These are phyloP conservation scores for Brettanomyces sp. DNA, from an alignment of 805 yeast species.

Conservation along the genomic window DNA sequence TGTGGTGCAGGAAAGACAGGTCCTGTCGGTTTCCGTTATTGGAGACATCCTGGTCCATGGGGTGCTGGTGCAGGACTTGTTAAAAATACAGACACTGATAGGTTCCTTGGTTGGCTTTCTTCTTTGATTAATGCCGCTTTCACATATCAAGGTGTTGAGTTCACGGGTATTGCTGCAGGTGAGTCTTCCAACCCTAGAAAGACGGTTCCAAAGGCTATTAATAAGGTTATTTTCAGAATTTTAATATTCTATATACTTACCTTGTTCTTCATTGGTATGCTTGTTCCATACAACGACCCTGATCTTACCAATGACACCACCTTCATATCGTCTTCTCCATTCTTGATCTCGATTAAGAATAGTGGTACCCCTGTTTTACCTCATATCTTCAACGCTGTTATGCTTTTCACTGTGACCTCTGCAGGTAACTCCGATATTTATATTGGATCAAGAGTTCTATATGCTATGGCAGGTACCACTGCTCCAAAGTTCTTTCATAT, in stretches of 20 bases:
- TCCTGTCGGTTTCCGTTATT: constrained; percentile 67
- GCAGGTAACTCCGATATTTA: constrained; percentile 72
- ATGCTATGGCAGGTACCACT: constrained; percentile 19
- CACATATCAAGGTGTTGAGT: constrained; percentile 71
- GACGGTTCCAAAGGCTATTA: constrained; percentile 61
- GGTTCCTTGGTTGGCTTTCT: constrained; percentile 59
- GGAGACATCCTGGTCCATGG: constrained; percentile 73
- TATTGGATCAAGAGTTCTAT: constrained; percentile 38
- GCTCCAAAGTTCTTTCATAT: constrained; percentile 43
- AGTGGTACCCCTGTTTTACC: constrained; percentile 60
- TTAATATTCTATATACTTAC: constrained; percentile 54
- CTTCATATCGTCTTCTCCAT: constrained; percentile 54
- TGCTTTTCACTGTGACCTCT: constrained; percentile 56
- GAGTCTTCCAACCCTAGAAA: constrained; percentile 61
- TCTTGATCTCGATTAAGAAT: constrained; percentile 59
- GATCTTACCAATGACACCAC: constrained; percentile 29
- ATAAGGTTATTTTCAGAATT: constrained; percentile 57
- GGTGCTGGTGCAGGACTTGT: constrained; percentile 45
- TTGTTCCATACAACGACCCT: constrained; percentile 60
- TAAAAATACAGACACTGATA: constrained; percentile 37
- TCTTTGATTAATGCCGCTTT: constrained; percentile 64
- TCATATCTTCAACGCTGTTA: constrained; percentile 61
- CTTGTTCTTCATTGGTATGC: constrained; percentile 56
- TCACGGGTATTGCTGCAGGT: constrained; percentile 66
- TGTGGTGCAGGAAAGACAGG: constrained; percentile 63